Evolutionary conservation across 139 green algal genomes (phyloP).

Genomic region (Volvox africanus): DNA sequence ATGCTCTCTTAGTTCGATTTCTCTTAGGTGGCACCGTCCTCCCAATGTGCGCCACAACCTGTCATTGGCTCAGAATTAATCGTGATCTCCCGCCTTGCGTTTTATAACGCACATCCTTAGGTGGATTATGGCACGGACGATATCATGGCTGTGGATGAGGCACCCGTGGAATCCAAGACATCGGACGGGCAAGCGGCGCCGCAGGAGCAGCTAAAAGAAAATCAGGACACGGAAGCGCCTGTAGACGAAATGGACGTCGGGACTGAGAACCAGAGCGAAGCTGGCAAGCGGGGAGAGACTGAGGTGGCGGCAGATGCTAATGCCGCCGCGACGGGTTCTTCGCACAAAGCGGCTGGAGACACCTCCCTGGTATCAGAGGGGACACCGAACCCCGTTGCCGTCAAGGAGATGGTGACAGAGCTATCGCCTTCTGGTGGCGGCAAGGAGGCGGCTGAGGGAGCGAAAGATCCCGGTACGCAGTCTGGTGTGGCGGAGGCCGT

Average conservation of each 20-base stretch:
- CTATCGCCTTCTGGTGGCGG: background rate
- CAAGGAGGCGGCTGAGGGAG: background rate
- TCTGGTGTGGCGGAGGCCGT: background rate
- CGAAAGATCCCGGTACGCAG: background rate
- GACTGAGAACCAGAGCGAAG: background rate
- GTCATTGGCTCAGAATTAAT: too few species aligned
- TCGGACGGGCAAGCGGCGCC: background rate
- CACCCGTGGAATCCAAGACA: background rate
- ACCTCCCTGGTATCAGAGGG: background rate
- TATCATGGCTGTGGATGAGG: background rate
- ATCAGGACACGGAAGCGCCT: background rate
- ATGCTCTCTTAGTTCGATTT: too few species aligned
- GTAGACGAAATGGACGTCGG: background rate
- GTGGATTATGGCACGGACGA: slow-evolving; percentile 41
- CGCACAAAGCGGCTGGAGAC: background rate
- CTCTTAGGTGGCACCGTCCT: too few species aligned
- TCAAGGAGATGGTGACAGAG: background rate
- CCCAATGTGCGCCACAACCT: too few species aligned
- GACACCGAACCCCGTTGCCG: background rate
- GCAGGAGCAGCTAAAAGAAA: background rate
- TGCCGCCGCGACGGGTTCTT: background rate
- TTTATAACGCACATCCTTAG: background rate
- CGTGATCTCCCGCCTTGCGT: background rate
- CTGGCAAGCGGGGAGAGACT: background rate
- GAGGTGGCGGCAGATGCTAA: background rate